A percentile compares a stretch with the other conserved stretches of the same genome.
These are phyloP conservation scores for Poronia punctata DNA, from an alignment of 495 filamentous ascomycete genomes.

Conservation along the genomic window DNA sequence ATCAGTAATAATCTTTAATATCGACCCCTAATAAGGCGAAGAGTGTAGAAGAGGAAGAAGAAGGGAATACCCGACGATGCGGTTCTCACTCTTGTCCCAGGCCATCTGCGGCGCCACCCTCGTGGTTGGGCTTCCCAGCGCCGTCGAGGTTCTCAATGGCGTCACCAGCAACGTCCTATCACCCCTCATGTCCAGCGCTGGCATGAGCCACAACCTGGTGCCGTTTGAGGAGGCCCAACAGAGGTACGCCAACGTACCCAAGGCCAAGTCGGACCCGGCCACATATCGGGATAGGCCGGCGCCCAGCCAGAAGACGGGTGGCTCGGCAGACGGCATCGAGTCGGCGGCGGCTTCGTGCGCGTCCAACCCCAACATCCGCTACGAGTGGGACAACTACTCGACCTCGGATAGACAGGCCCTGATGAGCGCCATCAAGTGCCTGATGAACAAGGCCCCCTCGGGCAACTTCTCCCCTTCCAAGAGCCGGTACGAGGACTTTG, in stretches of 20 bases:
- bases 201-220: constrained; percentile 3
- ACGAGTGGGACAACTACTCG: constrained; percentile 18
- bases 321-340: background rate
- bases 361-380: constrained; percentile 13
- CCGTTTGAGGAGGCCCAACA: constrained; percentile 3
- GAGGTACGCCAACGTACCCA: constrained; percentile 6
- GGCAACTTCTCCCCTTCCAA: constrained; percentile 11
- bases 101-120: constrained; percentile 11
- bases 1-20: too few relatives aligned
- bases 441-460: constrained; percentile 13
- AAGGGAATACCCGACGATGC: constrained; percentile 3
- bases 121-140: constrained; percentile 5
- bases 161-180: background rate
- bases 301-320: background rate
- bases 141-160: background rate
- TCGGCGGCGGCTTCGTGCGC: constrained; percentile 1
- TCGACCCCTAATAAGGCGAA: too few relatives aligned
- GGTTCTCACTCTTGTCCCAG: constrained; percentile 8
- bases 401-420: constrained; percentile 11
- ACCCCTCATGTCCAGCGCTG: constrained; percentile 6
- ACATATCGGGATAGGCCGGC: constrained; percentile 4
- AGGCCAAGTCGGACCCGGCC: constrained; percentile 6
- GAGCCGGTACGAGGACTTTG: constrained; percentile 12
- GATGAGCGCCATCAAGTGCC: constrained; percentile 19
- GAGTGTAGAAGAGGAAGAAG: too few relatives aligned